A percentile compares a stretch with the other conserved stretches of the same genome.
Conservation (phyloP, 164 flowering plant species). For the Berberis thunbergii region DNA sequence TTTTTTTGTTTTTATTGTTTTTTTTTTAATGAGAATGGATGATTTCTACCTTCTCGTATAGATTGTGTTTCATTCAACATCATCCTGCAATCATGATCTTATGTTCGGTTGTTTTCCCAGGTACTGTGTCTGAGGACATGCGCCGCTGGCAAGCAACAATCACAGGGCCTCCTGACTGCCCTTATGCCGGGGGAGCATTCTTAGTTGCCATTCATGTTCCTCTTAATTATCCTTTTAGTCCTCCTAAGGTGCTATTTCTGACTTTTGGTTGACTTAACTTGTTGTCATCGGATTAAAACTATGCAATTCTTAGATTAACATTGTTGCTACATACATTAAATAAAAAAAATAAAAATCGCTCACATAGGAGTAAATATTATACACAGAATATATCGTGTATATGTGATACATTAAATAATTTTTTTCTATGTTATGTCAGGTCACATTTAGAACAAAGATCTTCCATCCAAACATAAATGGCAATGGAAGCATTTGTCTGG, state of each 20-base stretch:
- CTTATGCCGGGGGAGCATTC: conserved; percentile 1
- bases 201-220: neutral
- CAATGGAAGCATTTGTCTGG: conserved; percentile 2
- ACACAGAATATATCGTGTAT: neutral
- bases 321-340: no score
- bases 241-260: neutral
- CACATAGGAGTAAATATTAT: neutral
- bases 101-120: neutral
- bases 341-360: no score
- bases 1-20: no score
- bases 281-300: neutral
- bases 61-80: no score
- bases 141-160: neutral
- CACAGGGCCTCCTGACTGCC: conserved; percentile 1
- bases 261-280: neutral
- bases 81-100: no score
- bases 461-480: neutral
- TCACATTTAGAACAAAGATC: neutral
- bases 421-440: neutral
- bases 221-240: neutral
- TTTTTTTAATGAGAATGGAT: no score
- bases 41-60: no score
- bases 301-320: no score
- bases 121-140: conserved; percentile 1
- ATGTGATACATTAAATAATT: neutral